Percentiles rank a stretch among this genome's conserved stretches.
Conservation (phyloP, 176 grass and related monocot genomes). For the Triticum urartu region DNA sequence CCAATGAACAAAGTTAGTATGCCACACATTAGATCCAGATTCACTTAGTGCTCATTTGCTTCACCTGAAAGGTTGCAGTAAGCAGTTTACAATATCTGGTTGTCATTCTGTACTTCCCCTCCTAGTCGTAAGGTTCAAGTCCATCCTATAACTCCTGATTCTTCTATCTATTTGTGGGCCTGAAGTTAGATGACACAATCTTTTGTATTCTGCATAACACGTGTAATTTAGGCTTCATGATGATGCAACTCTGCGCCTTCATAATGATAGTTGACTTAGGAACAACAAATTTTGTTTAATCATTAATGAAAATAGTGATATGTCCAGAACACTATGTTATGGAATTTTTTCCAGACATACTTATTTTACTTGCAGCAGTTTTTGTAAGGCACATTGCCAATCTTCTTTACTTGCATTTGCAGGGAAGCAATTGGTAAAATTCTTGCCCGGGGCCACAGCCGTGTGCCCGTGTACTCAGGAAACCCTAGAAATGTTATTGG, state of each 20-base stretch:
- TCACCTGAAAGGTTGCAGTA: conserved; percentile 23
- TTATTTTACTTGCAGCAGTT: background rate
- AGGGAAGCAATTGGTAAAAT: conserved; percentile 99
- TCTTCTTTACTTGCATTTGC: conserved; percentile 31
- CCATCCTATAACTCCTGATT: background rate
- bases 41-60: background rate
- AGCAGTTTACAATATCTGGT: conserved; percentile 23
- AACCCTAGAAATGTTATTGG: conserved; percentile 95
- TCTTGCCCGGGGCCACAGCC: conserved; percentile 96
- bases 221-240: background rate
- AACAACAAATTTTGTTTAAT: background rate
- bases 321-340: background rate
- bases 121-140: conserved; percentile 1
- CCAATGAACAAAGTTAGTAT: background rate
- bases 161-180: background rate
- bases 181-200: background rate
- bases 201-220: background rate
- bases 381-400: conserved; percentile 7
- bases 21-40: background rate
- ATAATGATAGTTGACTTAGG: background rate
- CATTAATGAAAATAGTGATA: background rate
- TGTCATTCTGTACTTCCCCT: conserved; percentile 1
- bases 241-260: background rate
- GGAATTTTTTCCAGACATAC: background rate
- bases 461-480: conserved; percentile 96